Evolutionary conservation across 2,329 filamentous ascomycete genomes (phyloP).

Genomic region (Pseudogymnoascus sp.): DNA sequence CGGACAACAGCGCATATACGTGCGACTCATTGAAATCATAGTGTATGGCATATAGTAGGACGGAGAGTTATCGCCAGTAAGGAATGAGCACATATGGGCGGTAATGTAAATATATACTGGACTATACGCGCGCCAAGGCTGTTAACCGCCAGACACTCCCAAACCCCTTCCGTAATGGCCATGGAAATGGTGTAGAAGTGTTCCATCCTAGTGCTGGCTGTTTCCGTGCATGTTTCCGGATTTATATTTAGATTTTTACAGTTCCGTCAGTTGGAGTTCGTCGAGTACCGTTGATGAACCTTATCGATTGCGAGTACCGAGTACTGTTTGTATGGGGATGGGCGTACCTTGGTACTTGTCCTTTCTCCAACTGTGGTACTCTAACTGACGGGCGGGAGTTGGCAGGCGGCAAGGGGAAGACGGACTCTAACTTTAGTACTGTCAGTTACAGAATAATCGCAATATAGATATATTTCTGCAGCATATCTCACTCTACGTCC

Average conservation of each 20-base stretch:
- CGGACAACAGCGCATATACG: background rate
- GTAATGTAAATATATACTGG: background rate
- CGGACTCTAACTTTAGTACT: background rate
- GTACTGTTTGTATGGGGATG: background rate
- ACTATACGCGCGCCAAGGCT: background rate
- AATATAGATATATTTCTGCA: background rate
- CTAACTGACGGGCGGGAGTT: background rate
- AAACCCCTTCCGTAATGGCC: background rate
- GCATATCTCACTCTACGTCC: background rate
- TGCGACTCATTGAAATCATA: background rate
- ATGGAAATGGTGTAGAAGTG: background rate
- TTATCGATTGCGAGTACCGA: background rate
- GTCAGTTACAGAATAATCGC: background rate
- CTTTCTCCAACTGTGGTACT: background rate
- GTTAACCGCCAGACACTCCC: background rate
- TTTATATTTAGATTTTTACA: background rate
- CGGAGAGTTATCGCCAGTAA: background rate
- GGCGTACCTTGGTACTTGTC: background rate
- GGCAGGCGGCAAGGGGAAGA: constrained; percentile 1
- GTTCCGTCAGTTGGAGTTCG: background rate
- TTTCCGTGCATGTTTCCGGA: background rate
- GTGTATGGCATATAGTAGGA: background rate
- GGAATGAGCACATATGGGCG: background rate
- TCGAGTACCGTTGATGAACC: background rate
- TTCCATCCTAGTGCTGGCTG: background rate